Evolutionary conservation across 1,284 basidiomycete genomes (phyloP), one percentile per base, ranked within the genome.

Genomic region (Mycosarcoma mackinlayi): DNA sequence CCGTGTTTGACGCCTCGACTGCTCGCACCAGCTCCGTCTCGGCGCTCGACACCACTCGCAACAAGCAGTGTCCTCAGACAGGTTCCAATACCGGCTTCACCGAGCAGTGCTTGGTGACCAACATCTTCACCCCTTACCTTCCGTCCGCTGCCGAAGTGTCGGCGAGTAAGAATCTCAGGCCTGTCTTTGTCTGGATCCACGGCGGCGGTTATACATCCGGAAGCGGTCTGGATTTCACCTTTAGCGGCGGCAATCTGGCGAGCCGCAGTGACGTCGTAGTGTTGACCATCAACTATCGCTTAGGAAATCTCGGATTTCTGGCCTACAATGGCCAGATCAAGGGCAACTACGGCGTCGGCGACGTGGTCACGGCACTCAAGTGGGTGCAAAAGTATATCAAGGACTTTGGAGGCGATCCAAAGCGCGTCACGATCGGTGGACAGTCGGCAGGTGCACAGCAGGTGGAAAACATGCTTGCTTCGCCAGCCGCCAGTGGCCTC

Each of bases 381-480:
- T 91, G 90, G 83, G 81, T 94, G 66, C 85, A 88, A 54, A 84
- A 84, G 28, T 86, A 84, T 40, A 81, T 84, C 47, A 50, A 67
- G 7, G 86, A 87, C 30, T 91, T 94, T 73, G 92, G 92, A 6
- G 93, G 91, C 6, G 83, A 86, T 63, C 65, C 74, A 4, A 46
- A 85, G 5, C 87, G 87, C 65, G 87, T 96, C 67, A 93, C 92
- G 0, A 75, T 96, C 19, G 92, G 91, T 24, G 94, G 94, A 10
- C 93, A 96, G 82, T 93, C 91, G 76, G 88, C 88, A 23, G 94
- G 94, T 41, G 94, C 90, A 2, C 68, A 71, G 39, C 57, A 62
- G 9, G 63, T 75, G 7, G 45, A 56, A 25, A 63, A 53, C 27
- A 47, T 75, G 35, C 61, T 75, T 6, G 68, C 62, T 19, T 61